A percentile compares a stretch with the other conserved stretches of the same genome.
phyloP scores from a whole-genome alignment of 1,139 yeast genomes.

The Magnusiomyces clavatus region DNA sequence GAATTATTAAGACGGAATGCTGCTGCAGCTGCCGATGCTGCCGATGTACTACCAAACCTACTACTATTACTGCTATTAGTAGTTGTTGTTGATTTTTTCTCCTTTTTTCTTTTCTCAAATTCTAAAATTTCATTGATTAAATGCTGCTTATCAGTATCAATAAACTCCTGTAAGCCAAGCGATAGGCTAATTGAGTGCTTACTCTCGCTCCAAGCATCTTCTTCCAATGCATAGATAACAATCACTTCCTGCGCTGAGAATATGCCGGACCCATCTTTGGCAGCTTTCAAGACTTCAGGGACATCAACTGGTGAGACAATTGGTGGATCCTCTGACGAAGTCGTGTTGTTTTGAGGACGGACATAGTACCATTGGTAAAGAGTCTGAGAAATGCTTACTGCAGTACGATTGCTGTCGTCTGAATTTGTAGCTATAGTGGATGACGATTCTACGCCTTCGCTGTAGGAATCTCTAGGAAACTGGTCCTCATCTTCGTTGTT shows the following conservation, averaged over 20 bases:
- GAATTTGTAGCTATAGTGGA: conserved; percentile 3
- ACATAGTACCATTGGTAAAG: conserved; percentile 2
- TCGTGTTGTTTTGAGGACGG: not conserved
- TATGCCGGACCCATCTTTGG: conserved; percentile 20
- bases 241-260: conserved; percentile 23
- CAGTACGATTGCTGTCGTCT: conserved; percentile 2
- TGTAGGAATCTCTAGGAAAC: not conserved
- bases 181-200: not conserved
- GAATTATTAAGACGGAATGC: no score
- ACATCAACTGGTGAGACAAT: not conserved
- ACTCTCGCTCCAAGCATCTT: conserved; percentile 17
- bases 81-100: not conserved
- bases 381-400: conserved; percentile 1
- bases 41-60: not conserved
- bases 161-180: no score
- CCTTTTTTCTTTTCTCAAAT: not conserved
- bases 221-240: conserved; percentile 22
- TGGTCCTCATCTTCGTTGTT: not conserved
- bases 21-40: no score
- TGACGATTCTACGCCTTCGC: not conserved
- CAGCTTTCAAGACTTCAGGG: conserved; percentile 19
- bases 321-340: not conserved
- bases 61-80: not conserved
- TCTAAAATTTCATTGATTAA: not conserved
- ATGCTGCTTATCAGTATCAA: not conserved